Evolutionary conservation across 116 monocot genomes (phyloP).

Genomic region (Trichopus zeylanicus): DNA sequence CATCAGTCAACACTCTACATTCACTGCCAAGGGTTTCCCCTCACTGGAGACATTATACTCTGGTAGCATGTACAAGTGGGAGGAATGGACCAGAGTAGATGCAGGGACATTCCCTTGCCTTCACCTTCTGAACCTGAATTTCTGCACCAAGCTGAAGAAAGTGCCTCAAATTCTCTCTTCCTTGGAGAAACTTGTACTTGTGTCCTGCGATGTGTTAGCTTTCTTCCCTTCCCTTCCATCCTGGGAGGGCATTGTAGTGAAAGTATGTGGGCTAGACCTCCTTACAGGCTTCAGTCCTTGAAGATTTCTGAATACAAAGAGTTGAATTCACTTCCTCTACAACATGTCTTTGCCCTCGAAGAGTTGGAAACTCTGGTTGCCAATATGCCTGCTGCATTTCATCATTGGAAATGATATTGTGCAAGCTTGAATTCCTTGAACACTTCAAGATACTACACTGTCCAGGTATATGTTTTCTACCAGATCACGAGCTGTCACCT

Average conservation of each 20-base stretch:
- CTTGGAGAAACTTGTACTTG: background rate
- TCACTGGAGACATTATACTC: conserved; percentile 1
- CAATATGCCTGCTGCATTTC: too few relatives aligned
- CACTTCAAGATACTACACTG: conserved; percentile 3
- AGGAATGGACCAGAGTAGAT: conserved; percentile 2
- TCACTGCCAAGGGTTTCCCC: background rate
- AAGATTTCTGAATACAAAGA: background rate
- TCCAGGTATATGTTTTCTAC: background rate
- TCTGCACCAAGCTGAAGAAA: conserved; percentile 3
- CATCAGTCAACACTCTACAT: background rate
- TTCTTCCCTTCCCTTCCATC: background rate
- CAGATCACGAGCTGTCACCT: background rate
- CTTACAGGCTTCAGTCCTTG: conserved; percentile 1
- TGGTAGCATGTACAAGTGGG: background rate
- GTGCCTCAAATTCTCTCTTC: conserved; percentile 4
- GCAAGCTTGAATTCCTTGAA: conserved; percentile 4
- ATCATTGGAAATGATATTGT: background rate
- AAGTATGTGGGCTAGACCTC: background rate
- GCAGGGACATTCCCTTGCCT: conserved; percentile 6
- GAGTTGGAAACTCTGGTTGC: background rate
- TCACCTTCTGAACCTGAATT: background rate
- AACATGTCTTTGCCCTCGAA: background rate
- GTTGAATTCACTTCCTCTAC: background rate
- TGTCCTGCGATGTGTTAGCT: background rate
- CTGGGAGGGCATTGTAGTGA: background rate